Conservation (phyloP, 768 basidiomycete genomes). For the Pleurotus pulmonarius region DNA sequence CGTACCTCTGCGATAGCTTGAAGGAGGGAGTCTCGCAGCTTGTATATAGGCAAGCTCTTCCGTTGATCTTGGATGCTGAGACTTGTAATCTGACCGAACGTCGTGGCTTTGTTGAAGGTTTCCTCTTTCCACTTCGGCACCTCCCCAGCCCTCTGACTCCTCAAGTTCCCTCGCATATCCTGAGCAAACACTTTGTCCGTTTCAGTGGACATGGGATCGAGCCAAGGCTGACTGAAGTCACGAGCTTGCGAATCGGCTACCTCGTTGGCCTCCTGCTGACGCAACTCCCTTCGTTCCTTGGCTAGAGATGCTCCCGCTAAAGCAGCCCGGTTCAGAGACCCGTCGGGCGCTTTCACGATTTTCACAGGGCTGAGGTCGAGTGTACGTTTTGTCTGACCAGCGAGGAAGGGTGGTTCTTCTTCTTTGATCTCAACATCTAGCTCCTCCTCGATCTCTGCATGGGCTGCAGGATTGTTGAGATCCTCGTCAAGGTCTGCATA, state of each 20-base stretch:
- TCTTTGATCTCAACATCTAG: constrained; percentile 96
- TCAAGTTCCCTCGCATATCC: constrained; percentile 78
- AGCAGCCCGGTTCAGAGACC: constrained; percentile 93
- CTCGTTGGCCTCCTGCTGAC: constrained; percentile 93
- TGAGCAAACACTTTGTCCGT: constrained; percentile 89
- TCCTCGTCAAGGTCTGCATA: constrained; percentile 93
- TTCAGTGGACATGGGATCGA: constrained; percentile 95
- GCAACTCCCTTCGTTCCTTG: constrained; percentile 91
- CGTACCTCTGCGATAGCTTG: constrained; percentile 87
- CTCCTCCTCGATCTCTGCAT: constrained; percentile 92
- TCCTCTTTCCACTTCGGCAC: constrained; percentile 89
- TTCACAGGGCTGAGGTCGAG: constrained; percentile 96
- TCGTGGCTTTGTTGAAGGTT: constrained; percentile 92
- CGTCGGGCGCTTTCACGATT: constrained; percentile 98
- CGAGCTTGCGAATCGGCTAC: constrained; percentile 90
- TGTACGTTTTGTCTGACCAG: constrained; percentile 94
- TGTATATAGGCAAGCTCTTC: constrained; percentile 89
- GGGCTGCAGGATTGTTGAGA: constrained; percentile 67
- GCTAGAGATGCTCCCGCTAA: constrained; percentile 90
- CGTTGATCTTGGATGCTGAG: constrained; percentile 94
- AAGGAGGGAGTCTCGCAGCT: constrained; percentile 85
- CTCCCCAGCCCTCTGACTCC: constrained; percentile 80
- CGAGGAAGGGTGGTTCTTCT: constrained; percentile 93
- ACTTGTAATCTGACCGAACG: constrained; percentile 89
- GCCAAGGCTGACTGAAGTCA: constrained; percentile 95